Percentiles rank a stretch among this genome's conserved stretches.
Conservation (phyloP, 768 basidiomycete genomes). For the Boletus subcaerulescens region DNA sequence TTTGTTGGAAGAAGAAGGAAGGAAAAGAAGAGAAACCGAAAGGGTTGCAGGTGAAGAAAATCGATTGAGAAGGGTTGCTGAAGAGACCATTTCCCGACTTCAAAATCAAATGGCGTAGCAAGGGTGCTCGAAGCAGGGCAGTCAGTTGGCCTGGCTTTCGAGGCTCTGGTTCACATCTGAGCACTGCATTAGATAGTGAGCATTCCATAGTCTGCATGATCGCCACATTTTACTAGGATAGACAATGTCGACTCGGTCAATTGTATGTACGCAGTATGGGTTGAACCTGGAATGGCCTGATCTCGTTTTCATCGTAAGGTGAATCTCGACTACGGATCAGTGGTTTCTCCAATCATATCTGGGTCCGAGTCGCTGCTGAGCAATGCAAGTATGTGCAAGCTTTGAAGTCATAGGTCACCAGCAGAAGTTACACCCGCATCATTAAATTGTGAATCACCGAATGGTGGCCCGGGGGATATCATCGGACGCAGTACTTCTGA, state of each 20-base stretch:
- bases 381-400: not conserved
- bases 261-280: not conserved
- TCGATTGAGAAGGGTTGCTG: conserved; percentile 44
- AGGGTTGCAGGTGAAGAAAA: conserved; percentile 47
- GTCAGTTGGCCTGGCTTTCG: not conserved
- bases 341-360: too few species aligned
- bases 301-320: not conserved
- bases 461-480: too few species aligned
- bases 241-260: conserved; percentile 1
- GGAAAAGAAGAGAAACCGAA: conserved; percentile 58
- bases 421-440: too few species aligned
- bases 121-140: not conserved
- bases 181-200: not conserved
- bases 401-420: too few species aligned
- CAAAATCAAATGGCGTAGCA: conserved; percentile 23
- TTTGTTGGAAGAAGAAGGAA: conserved; percentile 58
- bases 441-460: too few species aligned
- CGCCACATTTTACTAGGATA: conserved; percentile 3
- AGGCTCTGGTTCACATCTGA: not conserved
- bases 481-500: too few species aligned
- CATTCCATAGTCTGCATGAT: not conserved
- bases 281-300: not conserved
- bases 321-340: too few species aligned
- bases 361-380: too few species aligned
- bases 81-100: conserved; percentile 44